A percentile compares a stretch with the other conserved stretches of the same genome.
phyloP scores from a whole-genome alignment of 2,329 filamentous ascomycete genomes.

The Aspergillus terreus region DNA sequence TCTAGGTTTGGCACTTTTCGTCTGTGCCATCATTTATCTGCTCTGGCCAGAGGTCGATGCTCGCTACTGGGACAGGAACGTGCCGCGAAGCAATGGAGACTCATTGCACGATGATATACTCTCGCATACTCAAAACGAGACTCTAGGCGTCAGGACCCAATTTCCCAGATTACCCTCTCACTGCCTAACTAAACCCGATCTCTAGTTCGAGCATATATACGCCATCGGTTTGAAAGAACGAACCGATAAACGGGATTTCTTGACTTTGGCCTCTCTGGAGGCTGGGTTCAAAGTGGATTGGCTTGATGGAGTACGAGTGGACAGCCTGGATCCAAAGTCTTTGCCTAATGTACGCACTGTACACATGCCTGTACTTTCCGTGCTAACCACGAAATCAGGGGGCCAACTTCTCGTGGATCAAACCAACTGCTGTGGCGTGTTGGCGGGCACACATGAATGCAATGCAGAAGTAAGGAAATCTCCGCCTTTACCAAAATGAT shows the following conservation, averaged over 20 bases:
- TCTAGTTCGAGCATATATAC: conserved; percentile 44
- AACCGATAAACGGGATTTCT: conserved; percentile 49
- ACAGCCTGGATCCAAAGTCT: conserved; percentile 41
- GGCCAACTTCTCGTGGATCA: conserved; percentile 8
- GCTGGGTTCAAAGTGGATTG: conserved; percentile 44
- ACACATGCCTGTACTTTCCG: not conserved
- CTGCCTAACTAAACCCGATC: not conserved
- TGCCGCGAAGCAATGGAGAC: not conserved
- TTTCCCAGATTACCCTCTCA: not conserved
- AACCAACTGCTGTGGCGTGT: conserved; percentile 37
- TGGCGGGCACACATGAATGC: conserved; percentile 42
- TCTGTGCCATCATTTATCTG: not conserved
- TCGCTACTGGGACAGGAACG: not conserved
- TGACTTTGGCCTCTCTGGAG: conserved; percentile 42
- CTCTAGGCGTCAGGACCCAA: conserved; percentile 21
- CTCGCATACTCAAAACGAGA: conserved; percentile 22
- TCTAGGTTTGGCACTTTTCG: not conserved
- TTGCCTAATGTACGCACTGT: conserved; percentile 30
- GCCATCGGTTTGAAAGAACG: conserved; percentile 47
- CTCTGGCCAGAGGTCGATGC: not conserved
- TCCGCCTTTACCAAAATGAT: too few species aligned
- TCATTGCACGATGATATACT: not conserved
- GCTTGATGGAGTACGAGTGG: conserved; percentile 43
- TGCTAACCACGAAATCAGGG: conserved; percentile 13
- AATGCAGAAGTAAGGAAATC: conserved; percentile 22